Percentiles rank a stretch among this genome's conserved stretches.
Conservation (phyloP, 2,329 filamentous ascomycete genomes). For the Cryphonectria naterciae region DNA sequence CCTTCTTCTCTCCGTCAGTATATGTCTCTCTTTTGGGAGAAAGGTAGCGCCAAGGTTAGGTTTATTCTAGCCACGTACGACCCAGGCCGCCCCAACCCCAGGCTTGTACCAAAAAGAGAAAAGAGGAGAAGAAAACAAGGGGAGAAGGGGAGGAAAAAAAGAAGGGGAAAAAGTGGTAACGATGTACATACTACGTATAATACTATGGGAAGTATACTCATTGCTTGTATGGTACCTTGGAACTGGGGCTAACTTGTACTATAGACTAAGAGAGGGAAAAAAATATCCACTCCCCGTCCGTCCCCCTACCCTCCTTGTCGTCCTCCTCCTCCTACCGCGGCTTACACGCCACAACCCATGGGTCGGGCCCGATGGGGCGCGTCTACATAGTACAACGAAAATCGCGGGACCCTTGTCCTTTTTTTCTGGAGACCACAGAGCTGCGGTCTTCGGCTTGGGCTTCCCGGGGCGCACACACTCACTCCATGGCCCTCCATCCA, state of each 20-base stretch:
- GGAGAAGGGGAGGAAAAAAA: background rate
- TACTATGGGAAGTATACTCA: too few relatives aligned
- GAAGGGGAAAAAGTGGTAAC: background rate
- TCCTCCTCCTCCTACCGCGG: background rate
- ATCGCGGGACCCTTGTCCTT: constrained; percentile 10
- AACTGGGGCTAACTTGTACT: background rate
- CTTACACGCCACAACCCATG: constrained; percentile 23
- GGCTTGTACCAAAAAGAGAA: background rate
- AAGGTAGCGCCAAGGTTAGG: constrained; percentile 17
- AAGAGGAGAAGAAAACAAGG: background rate
- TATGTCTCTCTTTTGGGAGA: constrained; percentile 1
- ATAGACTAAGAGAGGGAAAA: background rate
- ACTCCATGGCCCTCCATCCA: constrained; percentile 18
- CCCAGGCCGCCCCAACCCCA: background rate
- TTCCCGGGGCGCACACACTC: constrained; percentile 16
- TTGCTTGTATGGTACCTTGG: background rate
- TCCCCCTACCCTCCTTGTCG: background rate
- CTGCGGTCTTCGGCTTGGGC: constrained; percentile 21
- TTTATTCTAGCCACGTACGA: constrained; percentile 13
- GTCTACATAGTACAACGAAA: constrained; percentile 11
- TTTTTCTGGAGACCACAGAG: constrained; percentile 13
- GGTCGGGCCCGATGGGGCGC: constrained; percentile 27
- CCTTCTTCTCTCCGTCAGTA: background rate
- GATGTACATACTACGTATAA: background rate
- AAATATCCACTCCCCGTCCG: constrained; percentile 17